Evolutionary conservation across 2,329 filamentous ascomycete genomes (phyloP), one percentile per base, ranked within the genome.

Genomic region (Zasmidium citrigriseum): DNA sequence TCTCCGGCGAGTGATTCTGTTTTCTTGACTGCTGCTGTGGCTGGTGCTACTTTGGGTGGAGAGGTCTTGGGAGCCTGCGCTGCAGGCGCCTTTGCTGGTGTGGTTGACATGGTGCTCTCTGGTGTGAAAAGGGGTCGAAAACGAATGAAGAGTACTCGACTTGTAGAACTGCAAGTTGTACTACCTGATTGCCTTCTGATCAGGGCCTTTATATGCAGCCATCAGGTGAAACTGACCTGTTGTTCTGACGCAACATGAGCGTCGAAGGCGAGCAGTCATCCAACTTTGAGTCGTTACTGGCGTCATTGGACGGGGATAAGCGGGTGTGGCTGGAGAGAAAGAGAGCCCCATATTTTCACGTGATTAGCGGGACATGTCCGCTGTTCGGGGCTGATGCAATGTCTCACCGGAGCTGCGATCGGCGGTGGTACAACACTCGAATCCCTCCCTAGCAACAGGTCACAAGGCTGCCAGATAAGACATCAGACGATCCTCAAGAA

Each of bases 1-100:
- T 64, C 61, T 10, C 56, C 41, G 3, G 60, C 25, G 3, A 46
- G 45, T n/a, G 48, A 44, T 41, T 44, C 49, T 25, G 38, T 44
- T 21, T 27, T 54, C 56, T 54, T 46, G 18, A 25, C 44, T 25
- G 45, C 25, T 25, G 50, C 45, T 21, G 55, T 47, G 1, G 51
- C 52, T 20, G 55, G 45, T 25, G n/a, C 34, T 38, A 20, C 41
- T 38, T 46, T 52, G 11, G 38, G 49, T 24, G 23, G 27, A n/a
- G 34, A 45, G 4, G 52, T 23, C 47, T 34, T 50, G 23, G 41
- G 45, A 4, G 53, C 46, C 4, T 50, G 29, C 12, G 53, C 29
- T 22, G 50, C 16, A 21, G n/a, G 50, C 21, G 50, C 7, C 21
- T 44, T 16, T n/a, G 29, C 21, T 41, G 50, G 50, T 52, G 50